These are phyloP conservation scores for Xylariaceae sp. DNA, from an alignment of 2,329 filamentous ascomycete species.

Conservation along the genomic window DNA sequence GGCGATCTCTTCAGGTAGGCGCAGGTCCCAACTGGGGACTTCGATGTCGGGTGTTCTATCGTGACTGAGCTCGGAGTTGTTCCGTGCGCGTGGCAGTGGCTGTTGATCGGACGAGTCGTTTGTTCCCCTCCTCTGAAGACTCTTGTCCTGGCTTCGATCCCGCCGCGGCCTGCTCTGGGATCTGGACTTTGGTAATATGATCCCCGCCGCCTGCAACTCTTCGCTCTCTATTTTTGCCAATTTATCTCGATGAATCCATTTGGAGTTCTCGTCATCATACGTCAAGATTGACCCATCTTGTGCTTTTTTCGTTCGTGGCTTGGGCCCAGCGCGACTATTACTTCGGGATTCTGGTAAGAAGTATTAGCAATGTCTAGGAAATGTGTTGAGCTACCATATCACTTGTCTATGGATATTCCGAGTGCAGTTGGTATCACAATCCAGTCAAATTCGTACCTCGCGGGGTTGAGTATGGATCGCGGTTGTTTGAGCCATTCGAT, in stretches of 20 bases:
- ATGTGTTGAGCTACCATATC: not conserved
- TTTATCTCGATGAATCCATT: slow-evolving; percentile 87
- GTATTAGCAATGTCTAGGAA: slow-evolving; percentile 16
- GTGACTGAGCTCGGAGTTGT: slow-evolving; percentile 44
- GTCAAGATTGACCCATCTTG: slow-evolving; percentile 32
- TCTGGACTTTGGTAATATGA: slow-evolving; percentile 56
- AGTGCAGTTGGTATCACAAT: no score
- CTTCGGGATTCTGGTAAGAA: slow-evolving; percentile 20
- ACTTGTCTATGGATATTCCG: not conserved
- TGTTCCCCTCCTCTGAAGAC: slow-evolving; percentile 30
- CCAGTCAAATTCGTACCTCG: slow-evolving; percentile 23
- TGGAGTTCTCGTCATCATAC: slow-evolving; percentile 57
- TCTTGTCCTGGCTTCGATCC: slow-evolving; percentile 42
- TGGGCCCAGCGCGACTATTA: slow-evolving; percentile 16
- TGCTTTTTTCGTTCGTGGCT: slow-evolving; percentile 18
- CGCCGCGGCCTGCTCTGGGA: slow-evolving; percentile 49
- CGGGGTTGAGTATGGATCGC: slow-evolving; percentile 22
- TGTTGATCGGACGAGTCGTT: slow-evolving; percentile 34
- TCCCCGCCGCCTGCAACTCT: slow-evolving; percentile 76
- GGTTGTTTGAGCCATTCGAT: slow-evolving; percentile 22
- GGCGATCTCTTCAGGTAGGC: slow-evolving; percentile 75
- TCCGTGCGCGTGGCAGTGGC: slow-evolving; percentile 37
- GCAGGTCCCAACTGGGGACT: slow-evolving; percentile 65
- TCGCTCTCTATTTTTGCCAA: slow-evolving; percentile 76
- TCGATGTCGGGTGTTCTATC: slow-evolving; percentile 39